These are phyloP conservation scores for Penicillium nucicola DNA, from an alignment of 495 filamentous ascomycete genomes.

Conservation along the genomic window DNA sequence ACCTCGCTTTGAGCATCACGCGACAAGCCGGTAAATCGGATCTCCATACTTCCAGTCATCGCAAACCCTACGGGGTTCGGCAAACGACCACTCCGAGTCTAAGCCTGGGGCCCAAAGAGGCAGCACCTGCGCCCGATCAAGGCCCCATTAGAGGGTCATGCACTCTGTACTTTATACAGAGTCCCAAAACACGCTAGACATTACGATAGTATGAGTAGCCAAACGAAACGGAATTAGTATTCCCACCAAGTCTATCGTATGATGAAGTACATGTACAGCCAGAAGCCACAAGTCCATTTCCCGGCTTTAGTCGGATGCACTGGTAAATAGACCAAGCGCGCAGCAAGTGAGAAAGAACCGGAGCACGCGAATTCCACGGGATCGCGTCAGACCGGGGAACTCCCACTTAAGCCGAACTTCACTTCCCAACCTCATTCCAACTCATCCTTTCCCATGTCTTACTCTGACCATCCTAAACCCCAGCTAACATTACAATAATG, in stretches of 20 bases:
- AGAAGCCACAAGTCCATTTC: too few species aligned
- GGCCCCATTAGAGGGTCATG: not conserved
- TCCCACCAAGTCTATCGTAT: too few species aligned
- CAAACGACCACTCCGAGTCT: too few species aligned
- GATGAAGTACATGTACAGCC: not conserved
- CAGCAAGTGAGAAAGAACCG: not conserved
- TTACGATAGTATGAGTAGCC: conserved; percentile 9
- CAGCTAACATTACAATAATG: conserved; percentile 4
- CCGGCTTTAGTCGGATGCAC: too few species aligned
- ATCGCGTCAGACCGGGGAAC: not conserved
- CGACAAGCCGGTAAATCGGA: too few species aligned
- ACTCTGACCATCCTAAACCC: not conserved
- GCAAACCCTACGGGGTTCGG: too few species aligned
- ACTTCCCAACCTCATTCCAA: too few species aligned
- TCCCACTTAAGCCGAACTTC: too few species aligned
- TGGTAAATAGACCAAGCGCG: too few species aligned
- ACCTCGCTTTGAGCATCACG: not conserved
- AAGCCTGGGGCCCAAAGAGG: not conserved
- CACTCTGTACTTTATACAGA: not conserved
- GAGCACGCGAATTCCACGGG: not conserved
- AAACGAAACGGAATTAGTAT: not conserved
- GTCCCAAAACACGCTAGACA: not conserved
- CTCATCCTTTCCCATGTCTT: not conserved
- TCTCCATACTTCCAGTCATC: too few species aligned
- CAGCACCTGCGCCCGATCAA: not conserved